Evolutionary conservation across 768 basidiomycete genomes (phyloP).

Genomic region (Amanita thiersii): DNA sequence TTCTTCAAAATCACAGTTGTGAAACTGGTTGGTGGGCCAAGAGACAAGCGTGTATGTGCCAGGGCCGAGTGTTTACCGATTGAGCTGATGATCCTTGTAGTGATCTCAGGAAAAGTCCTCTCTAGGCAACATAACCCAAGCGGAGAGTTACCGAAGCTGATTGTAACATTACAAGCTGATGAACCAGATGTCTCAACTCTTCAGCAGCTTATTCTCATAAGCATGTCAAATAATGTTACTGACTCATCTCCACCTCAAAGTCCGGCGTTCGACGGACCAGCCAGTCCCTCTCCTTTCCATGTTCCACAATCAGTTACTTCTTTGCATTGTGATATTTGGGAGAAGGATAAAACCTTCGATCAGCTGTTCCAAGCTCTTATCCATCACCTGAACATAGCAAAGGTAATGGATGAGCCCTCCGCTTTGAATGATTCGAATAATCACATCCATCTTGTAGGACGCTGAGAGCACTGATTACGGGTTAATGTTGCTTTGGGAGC

Average conservation of each 20-base stretch:
- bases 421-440: background rate
- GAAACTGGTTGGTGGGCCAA: slow-evolving; percentile 85
- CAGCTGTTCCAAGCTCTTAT: slow-evolving; percentile 59
- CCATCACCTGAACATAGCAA: slow-evolving; percentile 50
- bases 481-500: slow-evolving; percentile 76
- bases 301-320: slow-evolving; percentile 32
- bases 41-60: slow-evolving; percentile 55
- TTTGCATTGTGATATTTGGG: slow-evolving; percentile 60
- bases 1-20: slow-evolving; percentile 56
- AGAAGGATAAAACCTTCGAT: slow-evolving; percentile 61
- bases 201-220: slow-evolving; percentile 59
- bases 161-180: slow-evolving; percentile 45
- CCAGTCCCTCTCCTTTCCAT: slow-evolving; percentile 51
- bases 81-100: slow-evolving; percentile 20
- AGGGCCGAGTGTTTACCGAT: background rate
- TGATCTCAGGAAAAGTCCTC: slow-evolving; percentile 36
- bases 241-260: slow-evolving; percentile 49
- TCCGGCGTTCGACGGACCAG: slow-evolving; percentile 40
- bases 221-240: slow-evolving; percentile 47
- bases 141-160: slow-evolving; percentile 26
- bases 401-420: slow-evolving; percentile 34
- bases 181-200: slow-evolving; percentile 45
- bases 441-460: slow-evolving; percentile 29
- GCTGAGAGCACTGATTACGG: slow-evolving; percentile 68
- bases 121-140: slow-evolving; percentile 42